Evolutionary conservation across 2,329 filamentous ascomycete species (phyloP).

Genomic region (Pseudogymnoascus sp.): DNA sequence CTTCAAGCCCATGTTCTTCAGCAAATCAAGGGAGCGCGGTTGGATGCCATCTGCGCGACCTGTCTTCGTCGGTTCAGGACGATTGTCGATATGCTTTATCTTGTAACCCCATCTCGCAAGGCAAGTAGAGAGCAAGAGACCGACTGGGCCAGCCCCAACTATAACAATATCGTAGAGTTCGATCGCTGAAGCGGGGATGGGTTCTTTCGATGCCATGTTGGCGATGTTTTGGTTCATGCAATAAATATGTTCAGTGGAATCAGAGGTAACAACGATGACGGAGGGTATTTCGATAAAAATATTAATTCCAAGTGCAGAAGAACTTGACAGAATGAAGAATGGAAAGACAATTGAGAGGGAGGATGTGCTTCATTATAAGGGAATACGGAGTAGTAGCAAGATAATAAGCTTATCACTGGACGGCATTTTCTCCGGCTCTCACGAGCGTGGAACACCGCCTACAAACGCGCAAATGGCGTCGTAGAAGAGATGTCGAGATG

Average conservation of each 20-base stretch:
- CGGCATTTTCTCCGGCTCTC: neutral
- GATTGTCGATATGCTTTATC: constrained; percentile 91
- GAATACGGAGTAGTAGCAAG: neutral
- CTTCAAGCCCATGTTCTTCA: constrained; percentile 86
- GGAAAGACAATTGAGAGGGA: neutral
- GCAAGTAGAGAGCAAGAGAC: constrained; percentile 78
- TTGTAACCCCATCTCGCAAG: constrained; percentile 89
- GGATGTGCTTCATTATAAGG: neutral
- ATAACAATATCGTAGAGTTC: constrained; percentile 62
- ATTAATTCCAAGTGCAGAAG: constrained; percentile 1
- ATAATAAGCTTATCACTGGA: neutral
- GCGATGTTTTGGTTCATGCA: constrained; percentile 16
- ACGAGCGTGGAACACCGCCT: neutral
- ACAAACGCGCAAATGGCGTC: neutral
- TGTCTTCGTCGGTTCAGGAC: constrained; percentile 73
- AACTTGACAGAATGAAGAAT: neutral
- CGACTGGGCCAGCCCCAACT: constrained; percentile 81
- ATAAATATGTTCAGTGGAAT: neutral
- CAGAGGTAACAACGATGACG: neutral
- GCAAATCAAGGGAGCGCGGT: constrained; percentile 75
- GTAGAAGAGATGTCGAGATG: neutral
- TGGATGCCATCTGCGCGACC: constrained; percentile 89
- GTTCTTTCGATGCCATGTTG: constrained; percentile 16
- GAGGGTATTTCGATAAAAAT: neutral
- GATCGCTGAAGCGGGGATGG: constrained; percentile 11